Evolutionary conservation across 345 rosid species (phyloP).

Genomic region (Salix udensis): DNA sequence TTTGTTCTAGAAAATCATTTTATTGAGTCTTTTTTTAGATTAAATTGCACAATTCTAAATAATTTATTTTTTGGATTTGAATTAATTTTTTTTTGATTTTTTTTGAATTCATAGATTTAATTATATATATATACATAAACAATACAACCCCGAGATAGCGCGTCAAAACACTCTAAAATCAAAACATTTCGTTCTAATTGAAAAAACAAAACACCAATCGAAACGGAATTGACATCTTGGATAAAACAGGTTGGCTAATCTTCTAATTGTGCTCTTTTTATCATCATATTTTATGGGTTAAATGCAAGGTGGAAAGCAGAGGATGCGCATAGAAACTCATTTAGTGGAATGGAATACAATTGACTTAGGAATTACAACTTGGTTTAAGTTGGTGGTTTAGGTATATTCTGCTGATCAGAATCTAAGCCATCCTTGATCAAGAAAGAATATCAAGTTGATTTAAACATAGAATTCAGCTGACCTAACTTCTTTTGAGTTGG

Average conservation of each 20-base stretch:
- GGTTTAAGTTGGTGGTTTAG: not conserved
- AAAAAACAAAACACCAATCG: fast-evolving
- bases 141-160: too few relatives aligned
- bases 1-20: too few relatives aligned
- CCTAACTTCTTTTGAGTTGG: not conserved
- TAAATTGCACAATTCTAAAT: too few relatives aligned
- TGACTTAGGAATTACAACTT: not conserved
- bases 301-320: not conserved
- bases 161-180: fast-evolving
- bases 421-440: not conserved
- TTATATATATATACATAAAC: too few relatives aligned
- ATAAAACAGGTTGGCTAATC: not conserved
- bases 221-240: too few relatives aligned
- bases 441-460: not conserved
- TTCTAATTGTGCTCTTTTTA: not conserved
- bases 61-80: too few relatives aligned
- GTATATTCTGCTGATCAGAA: not conserved
- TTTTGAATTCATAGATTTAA: too few relatives aligned
- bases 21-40: too few relatives aligned
- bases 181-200: fast-evolving
- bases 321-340: not conserved
- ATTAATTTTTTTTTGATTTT: too few relatives aligned
- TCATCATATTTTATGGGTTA: not conserved
- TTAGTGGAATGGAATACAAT: not conserved
- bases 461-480: not conserved